Evolutionary conservation across 1,284 basidiomycete species (phyloP).

Genomic region (Chalciporus piperatoides): DNA sequence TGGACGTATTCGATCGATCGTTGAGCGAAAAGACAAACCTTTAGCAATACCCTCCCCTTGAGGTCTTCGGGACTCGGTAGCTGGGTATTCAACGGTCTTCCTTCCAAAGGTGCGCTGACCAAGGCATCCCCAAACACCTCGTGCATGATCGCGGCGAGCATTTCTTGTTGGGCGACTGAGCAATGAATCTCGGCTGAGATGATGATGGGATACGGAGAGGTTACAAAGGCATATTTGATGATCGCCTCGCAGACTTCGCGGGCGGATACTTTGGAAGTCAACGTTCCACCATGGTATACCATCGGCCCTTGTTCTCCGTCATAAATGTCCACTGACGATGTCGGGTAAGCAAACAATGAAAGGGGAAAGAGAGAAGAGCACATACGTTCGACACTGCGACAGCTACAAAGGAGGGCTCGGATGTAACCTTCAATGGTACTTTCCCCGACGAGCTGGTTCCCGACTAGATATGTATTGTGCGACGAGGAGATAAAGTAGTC

Average conservation of each 20-base stretch:
- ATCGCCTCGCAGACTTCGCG: constrained; percentile 87
- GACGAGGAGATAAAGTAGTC: constrained; percentile 94
- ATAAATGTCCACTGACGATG: constrained; percentile 83
- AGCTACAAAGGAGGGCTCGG: constrained; percentile 85
- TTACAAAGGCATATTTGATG: constrained; percentile 88
- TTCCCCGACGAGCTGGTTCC: constrained; percentile 89
- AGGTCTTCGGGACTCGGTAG: constrained; percentile 90
- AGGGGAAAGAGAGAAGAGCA: constrained; percentile 16
- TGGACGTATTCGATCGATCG: neutral
- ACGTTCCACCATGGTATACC: constrained; percentile 89
- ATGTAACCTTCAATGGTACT: constrained; percentile 97
- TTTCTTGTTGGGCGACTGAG: constrained; percentile 77
- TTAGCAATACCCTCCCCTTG: constrained; percentile 79
- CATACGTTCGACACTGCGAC: constrained; percentile 89
- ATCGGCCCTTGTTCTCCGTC: constrained; percentile 84
- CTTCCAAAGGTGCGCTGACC: constrained; percentile 56
- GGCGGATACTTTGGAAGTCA: constrained; percentile 84
- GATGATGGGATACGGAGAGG: constrained; percentile 92
- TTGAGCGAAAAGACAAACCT: constrained; percentile 43
- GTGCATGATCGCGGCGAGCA: constrained; percentile 75
- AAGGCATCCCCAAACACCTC: constrained; percentile 78
- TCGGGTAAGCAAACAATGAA: constrained; percentile 3
- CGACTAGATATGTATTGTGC: constrained; percentile 97
- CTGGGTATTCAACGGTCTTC: constrained; percentile 44
- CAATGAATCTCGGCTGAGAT: constrained; percentile 96